A percentile compares a stretch with the other conserved stretches of the same genome.
phyloP scores from a whole-genome alignment of 495 filamentous ascomycete species.

The Evernia prunastri region DNA sequence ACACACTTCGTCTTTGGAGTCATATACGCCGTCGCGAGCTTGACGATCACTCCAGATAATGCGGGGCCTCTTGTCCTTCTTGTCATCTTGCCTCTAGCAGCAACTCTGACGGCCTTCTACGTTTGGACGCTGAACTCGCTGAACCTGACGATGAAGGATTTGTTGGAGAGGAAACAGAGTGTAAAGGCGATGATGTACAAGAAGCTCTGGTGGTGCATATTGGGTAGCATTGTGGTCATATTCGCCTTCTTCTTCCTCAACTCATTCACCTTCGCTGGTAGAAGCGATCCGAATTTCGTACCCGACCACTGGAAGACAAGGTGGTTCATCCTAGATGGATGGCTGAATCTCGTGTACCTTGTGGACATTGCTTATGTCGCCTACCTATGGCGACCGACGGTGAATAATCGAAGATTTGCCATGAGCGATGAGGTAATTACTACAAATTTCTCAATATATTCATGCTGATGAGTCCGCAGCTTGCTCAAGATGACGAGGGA shows the following conservation, averaged over 20 bases:
- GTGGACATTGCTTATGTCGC: conserved; percentile 85
- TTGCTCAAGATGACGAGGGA: conserved; percentile 97
- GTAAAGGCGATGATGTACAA: conserved; percentile 95
- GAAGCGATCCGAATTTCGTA: conserved; percentile 75
- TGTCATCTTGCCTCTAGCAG: conserved; percentile 88
- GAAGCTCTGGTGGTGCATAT: conserved; percentile 97
- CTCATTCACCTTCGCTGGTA: conserved; percentile 84
- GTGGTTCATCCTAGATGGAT: conserved; percentile 97
- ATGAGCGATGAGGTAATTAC: conserved; percentile 87
- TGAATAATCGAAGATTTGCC: conserved; percentile 93
- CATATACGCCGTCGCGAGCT: conserved; percentile 82
- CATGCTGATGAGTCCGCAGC: conserved; percentile 40
- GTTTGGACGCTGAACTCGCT: conserved; percentile 97
- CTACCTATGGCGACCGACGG: conserved; percentile 96
- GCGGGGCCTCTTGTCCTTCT: conserved; percentile 84
- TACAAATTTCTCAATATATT: not conserved
- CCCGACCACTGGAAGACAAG: conserved; percentile 92
- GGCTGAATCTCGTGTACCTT: conserved; percentile 95
- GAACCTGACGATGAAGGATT: conserved; percentile 90
- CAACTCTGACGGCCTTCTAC: conserved; percentile 92
- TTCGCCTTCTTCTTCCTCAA: conserved; percentile 97
- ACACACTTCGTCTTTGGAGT: conserved; percentile 93
- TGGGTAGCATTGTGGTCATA: conserved; percentile 86
- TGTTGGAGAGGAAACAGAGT: conserved; percentile 86
- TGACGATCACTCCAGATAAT: conserved; percentile 72